Conservation (phyloP, 2,329 filamentous ascomycete genomes). For the Talaromyces sp. region DNA sequence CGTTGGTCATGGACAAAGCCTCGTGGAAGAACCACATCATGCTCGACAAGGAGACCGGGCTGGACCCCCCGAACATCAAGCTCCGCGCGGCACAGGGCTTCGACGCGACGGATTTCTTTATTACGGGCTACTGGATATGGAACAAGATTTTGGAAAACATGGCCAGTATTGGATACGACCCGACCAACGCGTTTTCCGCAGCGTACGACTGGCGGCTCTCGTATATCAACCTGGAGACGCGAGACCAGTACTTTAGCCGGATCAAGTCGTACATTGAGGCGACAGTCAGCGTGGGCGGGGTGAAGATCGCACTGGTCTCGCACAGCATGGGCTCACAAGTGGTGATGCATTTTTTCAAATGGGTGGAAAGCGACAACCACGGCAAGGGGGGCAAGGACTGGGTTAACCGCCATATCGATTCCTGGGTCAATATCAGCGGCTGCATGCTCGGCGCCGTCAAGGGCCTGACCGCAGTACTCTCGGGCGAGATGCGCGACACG, state of each 20-base stretch:
- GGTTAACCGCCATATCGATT: constrained; percentile 86
- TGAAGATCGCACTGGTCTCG: constrained; percentile 80
- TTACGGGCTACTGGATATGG: constrained; percentile 94
- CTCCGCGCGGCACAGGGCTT: constrained; percentile 92
- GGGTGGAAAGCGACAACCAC: constrained; percentile 72
- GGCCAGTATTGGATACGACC: constrained; percentile 92
- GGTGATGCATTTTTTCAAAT: constrained; percentile 73
- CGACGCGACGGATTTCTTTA: constrained; percentile 87
- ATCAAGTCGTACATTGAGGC: constrained; percentile 88
- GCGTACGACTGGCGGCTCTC: constrained; percentile 90
- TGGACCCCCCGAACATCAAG: constrained; percentile 88
- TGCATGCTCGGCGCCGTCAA: constrained; percentile 97
- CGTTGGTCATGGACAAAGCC: constrained; percentile 87
- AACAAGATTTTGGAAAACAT: constrained; percentile 98
- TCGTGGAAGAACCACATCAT: constrained; percentile 95
- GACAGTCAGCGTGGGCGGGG: constrained; percentile 64
- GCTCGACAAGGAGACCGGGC: constrained; percentile 84
- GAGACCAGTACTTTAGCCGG: constrained; percentile 90
- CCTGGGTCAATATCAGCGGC: constrained; percentile 97
- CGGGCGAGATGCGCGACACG: constrained; percentile 94
- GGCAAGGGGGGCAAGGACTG: constrained; percentile 79
- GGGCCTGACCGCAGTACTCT: constrained; percentile 82
- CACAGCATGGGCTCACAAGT: constrained; percentile 99
- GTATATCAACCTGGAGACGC: constrained; percentile 80
- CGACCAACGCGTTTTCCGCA: constrained; percentile 64